phyloP scores from a whole-genome alignment of 257 asterid species.

The Ligustrum vulgare region DNA sequence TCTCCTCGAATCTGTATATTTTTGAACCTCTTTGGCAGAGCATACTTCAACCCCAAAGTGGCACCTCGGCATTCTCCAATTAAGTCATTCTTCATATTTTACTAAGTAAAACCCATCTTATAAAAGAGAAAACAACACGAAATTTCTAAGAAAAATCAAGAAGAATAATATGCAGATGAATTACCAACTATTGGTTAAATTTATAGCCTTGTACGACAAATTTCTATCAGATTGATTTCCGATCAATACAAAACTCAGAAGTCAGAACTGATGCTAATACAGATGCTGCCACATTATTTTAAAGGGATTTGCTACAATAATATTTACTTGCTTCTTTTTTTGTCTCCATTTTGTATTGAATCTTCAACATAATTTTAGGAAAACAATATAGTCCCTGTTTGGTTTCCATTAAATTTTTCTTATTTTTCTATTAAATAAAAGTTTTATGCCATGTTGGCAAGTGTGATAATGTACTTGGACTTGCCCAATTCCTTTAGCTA shows the following conservation, averaged over 20 bases:
- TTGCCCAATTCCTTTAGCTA: slow-evolving; percentile 96
- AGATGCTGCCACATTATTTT: background rate
- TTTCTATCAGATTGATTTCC: background rate
- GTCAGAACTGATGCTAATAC: background rate
- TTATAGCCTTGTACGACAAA: background rate
- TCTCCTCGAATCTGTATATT: slow-evolving; percentile 87
- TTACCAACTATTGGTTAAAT: background rate
- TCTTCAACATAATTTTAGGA: background rate
- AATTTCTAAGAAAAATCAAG: no score
- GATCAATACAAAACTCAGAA: background rate
- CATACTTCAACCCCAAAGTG: slow-evolving; percentile 85
- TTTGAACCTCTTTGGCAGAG: slow-evolving; percentile 79
- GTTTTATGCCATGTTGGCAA: background rate
- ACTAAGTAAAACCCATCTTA: no score
- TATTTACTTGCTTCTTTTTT: background rate
- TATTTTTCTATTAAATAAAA: background rate
- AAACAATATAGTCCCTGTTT: background rate
- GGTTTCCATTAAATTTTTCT: no score
- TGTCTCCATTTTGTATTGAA: background rate
- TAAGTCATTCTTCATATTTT: no score
- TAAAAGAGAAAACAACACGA: no score
- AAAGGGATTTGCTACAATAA: background rate
- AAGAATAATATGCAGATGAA: no score
- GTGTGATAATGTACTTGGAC: slow-evolving; percentile 62
- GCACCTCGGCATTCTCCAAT: slow-evolving; percentile 88